Base-by-base conservation (phyloP, 2,329 filamentous ascomycete species). In the Pseudogymnoascus sp. region DNA sequence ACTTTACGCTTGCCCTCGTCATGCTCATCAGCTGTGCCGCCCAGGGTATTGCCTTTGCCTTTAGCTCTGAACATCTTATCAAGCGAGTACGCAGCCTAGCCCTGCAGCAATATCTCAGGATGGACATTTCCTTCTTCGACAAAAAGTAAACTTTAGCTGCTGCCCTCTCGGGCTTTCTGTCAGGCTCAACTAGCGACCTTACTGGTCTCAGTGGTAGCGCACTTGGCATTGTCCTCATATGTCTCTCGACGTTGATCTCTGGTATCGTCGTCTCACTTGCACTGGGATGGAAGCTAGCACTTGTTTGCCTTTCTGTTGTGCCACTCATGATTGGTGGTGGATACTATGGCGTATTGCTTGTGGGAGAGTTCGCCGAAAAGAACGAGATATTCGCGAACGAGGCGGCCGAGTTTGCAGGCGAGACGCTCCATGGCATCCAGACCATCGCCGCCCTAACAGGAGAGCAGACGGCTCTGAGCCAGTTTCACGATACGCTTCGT, bases 181-280 rank as follows among this genome's bases (percentile, higher is more conserved):
- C 73, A 0, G 70, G 70, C 0, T 63, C 73, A 1, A 71, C 76
- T 0, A 73, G 78, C 26, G 79, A 77, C 0, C 73, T 82, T 1
- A 72, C 78, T 4, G 79, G 81, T 37, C 71, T 83, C 2, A 73
- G 81, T 50, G 76, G 77, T 1, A 70, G 75, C 56, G 82, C 76
- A 46, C 67, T 81, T 6, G 73, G 71, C 1, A 64, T 80, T 5
- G 74, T 82, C 11, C 50, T 80, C 1, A 73, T 78, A 21, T 69
- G 75, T 5, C 19, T 77, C 1, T 73, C 72, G 19, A 71, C 77
- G 1, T 67, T 83, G 0, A 33, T 33, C 31, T 33, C 31, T 33
- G 31, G 31, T 33, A 33, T 33, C 31, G 31, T 33, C 31, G 31
- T 33, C 31, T 72, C 76, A 0, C 66, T 83, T 2, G 74, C 70